Conservation (phyloP, 2,329 filamentous ascomycete genomes). For the Alternaria novae-zelandiae region DNA sequence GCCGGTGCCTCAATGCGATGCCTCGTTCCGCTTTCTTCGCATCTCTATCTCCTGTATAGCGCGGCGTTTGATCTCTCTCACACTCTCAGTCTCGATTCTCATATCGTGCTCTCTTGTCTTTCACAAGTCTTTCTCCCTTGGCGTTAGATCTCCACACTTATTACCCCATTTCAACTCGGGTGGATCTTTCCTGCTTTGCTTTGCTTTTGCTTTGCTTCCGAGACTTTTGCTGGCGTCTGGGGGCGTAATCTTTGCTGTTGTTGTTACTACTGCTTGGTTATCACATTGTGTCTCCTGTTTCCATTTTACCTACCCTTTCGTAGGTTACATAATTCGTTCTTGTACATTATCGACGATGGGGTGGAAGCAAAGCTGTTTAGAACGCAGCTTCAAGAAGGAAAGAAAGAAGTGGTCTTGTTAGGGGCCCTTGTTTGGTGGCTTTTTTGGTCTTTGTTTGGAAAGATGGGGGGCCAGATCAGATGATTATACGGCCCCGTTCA, state of each 20-base stretch:
- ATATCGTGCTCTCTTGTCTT: slow-evolving; percentile 2
- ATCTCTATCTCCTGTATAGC: slow-evolving; percentile 31
- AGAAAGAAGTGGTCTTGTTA: not conserved
- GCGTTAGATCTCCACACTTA: slow-evolving; percentile 12
- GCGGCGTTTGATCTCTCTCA: slow-evolving; percentile 30
- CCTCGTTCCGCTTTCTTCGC: slow-evolving; percentile 8
- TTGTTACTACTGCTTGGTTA: not conserved
- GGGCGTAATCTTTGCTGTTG: not conserved
- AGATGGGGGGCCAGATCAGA: not conserved
- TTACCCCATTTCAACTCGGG: slow-evolving; percentile 10
- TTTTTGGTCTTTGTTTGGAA: not conserved
- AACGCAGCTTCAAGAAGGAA: not conserved
- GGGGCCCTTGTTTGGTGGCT: not conserved
- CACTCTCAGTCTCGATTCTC: slow-evolving; percentile 15
- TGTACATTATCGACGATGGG: slow-evolving; percentile 34
- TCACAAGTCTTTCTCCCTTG: not conserved
- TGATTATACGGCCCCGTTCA: not conserved
- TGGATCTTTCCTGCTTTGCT: slow-evolving; percentile 1
- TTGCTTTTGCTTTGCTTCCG: not conserved
- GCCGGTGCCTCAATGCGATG: slow-evolving; percentile 1
- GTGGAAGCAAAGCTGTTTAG: not conserved
- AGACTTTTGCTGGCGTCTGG: slow-evolving; percentile 1
- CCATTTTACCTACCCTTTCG: not conserved
- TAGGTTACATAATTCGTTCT: slow-evolving; percentile 33
- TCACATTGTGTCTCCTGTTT: not conserved